Percentiles rank a stretch among this genome's conserved stretches.
Conservation (phyloP, 2,329 filamentous ascomycete species). For the Aspergillus sp. region DNA sequence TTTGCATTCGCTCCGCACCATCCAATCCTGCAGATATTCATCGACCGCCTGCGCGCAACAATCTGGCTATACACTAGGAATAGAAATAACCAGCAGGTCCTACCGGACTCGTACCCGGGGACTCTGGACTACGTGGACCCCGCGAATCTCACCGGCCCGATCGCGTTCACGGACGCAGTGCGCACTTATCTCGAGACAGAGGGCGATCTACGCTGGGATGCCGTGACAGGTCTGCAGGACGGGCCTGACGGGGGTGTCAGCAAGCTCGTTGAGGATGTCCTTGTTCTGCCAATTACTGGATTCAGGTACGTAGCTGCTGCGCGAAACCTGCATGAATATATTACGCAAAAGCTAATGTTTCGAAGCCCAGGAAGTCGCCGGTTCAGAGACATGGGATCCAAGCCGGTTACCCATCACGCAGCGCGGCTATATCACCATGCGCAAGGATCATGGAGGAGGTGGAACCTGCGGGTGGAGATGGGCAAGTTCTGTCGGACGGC, state of each 20-base stretch:
- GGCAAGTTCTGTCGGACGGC: slow-evolving; percentile 35
- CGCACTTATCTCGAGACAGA: slow-evolving; percentile 23
- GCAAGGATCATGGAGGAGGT: slow-evolving; percentile 33
- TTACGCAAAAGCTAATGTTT: not conserved
- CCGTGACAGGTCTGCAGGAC: slow-evolving; percentile 30
- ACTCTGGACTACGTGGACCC: slow-evolving; percentile 27
- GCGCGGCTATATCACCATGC: slow-evolving; percentile 31
- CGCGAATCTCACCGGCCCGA: slow-evolving; percentile 30
- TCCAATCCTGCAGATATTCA: slow-evolving; percentile 27
- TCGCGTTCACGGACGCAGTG: slow-evolving; percentile 29
- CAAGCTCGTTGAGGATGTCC: slow-evolving; percentile 31
- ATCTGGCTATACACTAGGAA: slow-evolving; percentile 4
- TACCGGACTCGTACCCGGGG: slow-evolving; percentile 14
- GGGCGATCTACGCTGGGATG: slow-evolving; percentile 31
- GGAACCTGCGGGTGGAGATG: slow-evolving; percentile 26
- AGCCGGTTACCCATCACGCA: slow-evolving; percentile 27
- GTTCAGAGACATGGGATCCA: slow-evolving; percentile 35
- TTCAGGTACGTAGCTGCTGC: slow-evolving; percentile 26
- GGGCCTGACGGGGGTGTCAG: slow-evolving; percentile 28
- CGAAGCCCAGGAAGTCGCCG: slow-evolving; percentile 26
- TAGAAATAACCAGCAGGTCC: not conserved
- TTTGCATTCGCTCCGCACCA: slow-evolving; percentile 29
- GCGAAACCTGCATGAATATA: not conserved
- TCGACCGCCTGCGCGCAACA: slow-evolving; percentile 20
- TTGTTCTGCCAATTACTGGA: slow-evolving; percentile 36